A percentile compares a stretch with the other conserved stretches of the same genome.
phyloP scores from a whole-genome alignment of 225 moss, liverwort and hornwort genomes.

The Marchantia polymorpha region DNA sequence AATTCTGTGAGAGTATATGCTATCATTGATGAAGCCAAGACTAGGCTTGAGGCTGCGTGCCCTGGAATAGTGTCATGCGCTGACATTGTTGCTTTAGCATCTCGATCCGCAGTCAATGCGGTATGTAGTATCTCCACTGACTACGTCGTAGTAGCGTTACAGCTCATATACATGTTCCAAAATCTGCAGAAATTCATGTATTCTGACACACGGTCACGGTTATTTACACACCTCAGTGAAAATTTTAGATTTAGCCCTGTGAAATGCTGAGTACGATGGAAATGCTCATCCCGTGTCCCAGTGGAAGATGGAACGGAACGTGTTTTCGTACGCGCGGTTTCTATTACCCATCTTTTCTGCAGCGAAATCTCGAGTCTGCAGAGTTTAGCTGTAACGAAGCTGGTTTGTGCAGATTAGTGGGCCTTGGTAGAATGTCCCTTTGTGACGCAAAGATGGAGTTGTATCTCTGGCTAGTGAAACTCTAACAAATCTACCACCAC shows the following conservation, averaged over 20 bases:
- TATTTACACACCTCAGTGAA: too few relatives aligned
- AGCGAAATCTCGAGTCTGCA: not conserved
- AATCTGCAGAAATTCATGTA: too few relatives aligned
- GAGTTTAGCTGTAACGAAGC: not conserved
- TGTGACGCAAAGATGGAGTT: constrained; percentile 41
- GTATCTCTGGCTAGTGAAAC: constrained; percentile 33
- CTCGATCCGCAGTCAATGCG: constrained; percentile 53
- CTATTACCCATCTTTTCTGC: too few relatives aligned
- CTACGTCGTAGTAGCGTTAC: too few relatives aligned
- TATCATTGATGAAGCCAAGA: constrained; percentile 66
- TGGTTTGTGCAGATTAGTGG: constrained; percentile 32
- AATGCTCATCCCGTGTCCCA: too few relatives aligned
- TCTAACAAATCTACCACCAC: constrained; percentile 33
- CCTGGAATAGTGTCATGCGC: constrained; percentile 80
- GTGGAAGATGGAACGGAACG: too few relatives aligned
- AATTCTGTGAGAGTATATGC: constrained; percentile 64
- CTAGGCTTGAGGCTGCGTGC: constrained; percentile 59
- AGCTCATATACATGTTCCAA: too few relatives aligned
- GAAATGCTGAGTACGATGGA: too few relatives aligned
- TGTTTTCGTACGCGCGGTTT: too few relatives aligned
- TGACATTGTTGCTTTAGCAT: constrained; percentile 67
- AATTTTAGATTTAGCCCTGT: too few relatives aligned
- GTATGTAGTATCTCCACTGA: constrained; percentile 25
- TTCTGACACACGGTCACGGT: too few relatives aligned
- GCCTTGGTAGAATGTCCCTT: constrained; percentile 30